Conservation (phyloP, 176 grass and related monocot species). For the Cenchrus purpureus region DNA sequence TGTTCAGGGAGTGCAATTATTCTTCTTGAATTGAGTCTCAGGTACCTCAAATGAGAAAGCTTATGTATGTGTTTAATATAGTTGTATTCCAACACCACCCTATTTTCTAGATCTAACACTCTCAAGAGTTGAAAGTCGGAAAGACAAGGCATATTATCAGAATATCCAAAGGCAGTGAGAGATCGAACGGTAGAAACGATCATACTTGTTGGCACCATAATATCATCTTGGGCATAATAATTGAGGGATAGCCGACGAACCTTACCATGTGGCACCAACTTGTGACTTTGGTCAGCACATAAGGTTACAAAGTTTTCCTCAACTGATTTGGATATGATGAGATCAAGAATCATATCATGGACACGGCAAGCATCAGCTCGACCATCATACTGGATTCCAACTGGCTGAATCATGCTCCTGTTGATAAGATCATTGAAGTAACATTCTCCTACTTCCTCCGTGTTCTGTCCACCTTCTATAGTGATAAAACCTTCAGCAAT, state of each 20-base stretch:
- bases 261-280: not conserved
- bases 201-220: not conserved
- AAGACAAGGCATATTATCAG: not conserved
- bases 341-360: not conserved
- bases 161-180: not conserved
- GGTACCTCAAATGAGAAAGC: not conserved
- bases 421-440: conserved; percentile 1
- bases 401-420: not conserved
- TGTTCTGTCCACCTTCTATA: not conserved
- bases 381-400: not conserved
- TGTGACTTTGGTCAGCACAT: not conserved
- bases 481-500: conserved; percentile 3
- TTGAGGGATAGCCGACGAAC: not conserved
- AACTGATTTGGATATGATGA: not conserved
- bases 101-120: not conserved
- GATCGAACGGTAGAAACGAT: not conserved
- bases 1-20: not conserved
- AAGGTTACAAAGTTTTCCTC: not conserved
- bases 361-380: not conserved
- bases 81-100: not conserved
- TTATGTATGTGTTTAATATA: not conserved
- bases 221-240: not conserved
- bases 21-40: not conserved
- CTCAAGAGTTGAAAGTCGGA: not conserved
- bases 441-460: not conserved